Percentiles rank a stretch among this genome's conserved stretches.
Evolutionary conservation across 805 yeast species (phyloP).

Genomic region (Starmerella roubikii): DNA sequence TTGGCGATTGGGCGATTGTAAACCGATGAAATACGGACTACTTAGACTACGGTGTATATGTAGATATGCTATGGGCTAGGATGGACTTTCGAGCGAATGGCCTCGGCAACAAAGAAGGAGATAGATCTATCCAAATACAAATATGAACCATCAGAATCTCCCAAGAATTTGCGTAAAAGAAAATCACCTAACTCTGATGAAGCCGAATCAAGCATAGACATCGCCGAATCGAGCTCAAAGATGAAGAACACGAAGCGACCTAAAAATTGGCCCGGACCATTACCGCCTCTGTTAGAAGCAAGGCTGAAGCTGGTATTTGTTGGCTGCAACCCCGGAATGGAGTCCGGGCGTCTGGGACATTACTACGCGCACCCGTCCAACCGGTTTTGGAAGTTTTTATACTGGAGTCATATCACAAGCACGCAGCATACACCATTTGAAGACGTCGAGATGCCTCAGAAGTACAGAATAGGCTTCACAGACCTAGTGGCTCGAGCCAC

Average conservation of each 20-base stretch:
- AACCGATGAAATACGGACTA: slow-evolving; percentile 10
- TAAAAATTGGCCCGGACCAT: slow-evolving; percentile 16
- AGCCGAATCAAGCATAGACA: neutral
- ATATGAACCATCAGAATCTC: too few relatives aligned
- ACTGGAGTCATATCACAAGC: slow-evolving; percentile 36
- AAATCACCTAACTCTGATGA: too few relatives aligned
- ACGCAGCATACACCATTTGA: slow-evolving; percentile 29
- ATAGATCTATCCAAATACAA: slow-evolving; percentile 6
- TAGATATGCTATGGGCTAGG: too few relatives aligned
- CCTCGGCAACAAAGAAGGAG: too few relatives aligned
- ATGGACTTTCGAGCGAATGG: too few relatives aligned
- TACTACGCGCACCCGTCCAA: slow-evolving; percentile 62
- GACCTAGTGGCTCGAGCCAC: slow-evolving; percentile 59
- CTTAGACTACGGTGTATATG: too few relatives aligned
- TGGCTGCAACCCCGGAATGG: slow-evolving; percentile 62
- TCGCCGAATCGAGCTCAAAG: neutral
- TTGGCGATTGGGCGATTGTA: slow-evolving; percentile 20
- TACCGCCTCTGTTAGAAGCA: slow-evolving; percentile 22
- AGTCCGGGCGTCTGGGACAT: slow-evolving; percentile 48
- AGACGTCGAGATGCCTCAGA: slow-evolving; percentile 29
- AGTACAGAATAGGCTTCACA: slow-evolving; percentile 49
- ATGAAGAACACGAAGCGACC: neutral
- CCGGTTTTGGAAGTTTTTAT: slow-evolving; percentile 51
- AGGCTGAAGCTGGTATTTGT: slow-evolving; percentile 39
- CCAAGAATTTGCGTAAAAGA: too few relatives aligned